phyloP scores from a whole-genome alignment of 2,329 filamentous ascomycete genomes.

The Dactylellina drechsleri region DNA sequence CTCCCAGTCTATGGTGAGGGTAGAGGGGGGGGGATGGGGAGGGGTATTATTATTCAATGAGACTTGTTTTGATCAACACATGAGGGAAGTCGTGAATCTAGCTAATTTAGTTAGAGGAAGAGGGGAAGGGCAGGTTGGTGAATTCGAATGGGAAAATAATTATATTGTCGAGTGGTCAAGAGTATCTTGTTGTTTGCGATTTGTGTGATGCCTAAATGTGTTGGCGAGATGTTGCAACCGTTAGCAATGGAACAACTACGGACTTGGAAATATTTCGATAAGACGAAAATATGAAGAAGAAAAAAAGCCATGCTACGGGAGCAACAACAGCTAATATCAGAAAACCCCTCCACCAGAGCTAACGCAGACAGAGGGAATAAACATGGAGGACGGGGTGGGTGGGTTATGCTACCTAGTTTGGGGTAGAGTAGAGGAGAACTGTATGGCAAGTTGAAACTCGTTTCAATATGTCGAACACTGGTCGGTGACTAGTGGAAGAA shows the following conservation, averaged over 20 bases:
- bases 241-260: not conserved
- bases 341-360: conserved; percentile 12
- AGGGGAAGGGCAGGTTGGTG: not conserved
- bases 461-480: conserved; percentile 53
- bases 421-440: conserved; percentile 24
- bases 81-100: conserved; percentile 13
- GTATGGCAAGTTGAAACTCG: conserved; percentile 50
- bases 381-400: conserved; percentile 8
- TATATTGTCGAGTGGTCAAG: no score
- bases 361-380: conserved; percentile 12
- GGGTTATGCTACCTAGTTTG: conserved; percentile 5
- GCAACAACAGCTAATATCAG: conserved; percentile 6
- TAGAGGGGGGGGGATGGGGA: not conserved
- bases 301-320: not conserved
- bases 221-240: not conserved
- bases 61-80: conserved; percentile 18
- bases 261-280: not conserved
- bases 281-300: conserved; percentile 3
- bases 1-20: conserved; percentile 6
- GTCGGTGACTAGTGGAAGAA: conserved; percentile 31
- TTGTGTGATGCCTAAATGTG: not conserved
- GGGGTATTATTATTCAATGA: conserved; percentile 10
- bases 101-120: not conserved
- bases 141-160: no score
- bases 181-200: no score